These are phyloP conservation scores for Gynandropsis gynandra DNA, from an alignment of 345 rosid genomes.

Conservation along the genomic window DNA sequence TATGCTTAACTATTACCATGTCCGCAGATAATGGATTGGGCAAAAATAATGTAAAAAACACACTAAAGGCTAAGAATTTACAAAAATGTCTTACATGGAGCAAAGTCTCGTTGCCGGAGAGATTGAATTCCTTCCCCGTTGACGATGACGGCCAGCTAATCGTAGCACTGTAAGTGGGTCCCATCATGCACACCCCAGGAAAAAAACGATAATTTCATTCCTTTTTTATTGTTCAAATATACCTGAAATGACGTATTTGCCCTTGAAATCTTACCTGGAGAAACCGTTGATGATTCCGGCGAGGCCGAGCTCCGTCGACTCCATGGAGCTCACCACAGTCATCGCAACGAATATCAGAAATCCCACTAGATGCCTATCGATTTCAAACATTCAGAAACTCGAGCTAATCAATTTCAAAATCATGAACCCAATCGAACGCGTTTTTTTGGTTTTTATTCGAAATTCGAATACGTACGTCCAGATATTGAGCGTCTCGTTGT, in stretches of 20 bases:
- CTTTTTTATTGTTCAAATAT: not conserved
- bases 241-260: conserved; percentile 11
- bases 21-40: no score
- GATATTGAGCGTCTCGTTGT: conserved; percentile 89
- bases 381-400: not conserved
- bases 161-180: conserved; percentile 33
- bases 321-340: conserved; percentile 56
- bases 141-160: conserved; percentile 46
- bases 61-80: no score
- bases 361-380: conserved; percentile 65
- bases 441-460: no score
- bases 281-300: conserved; percentile 39
- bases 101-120: conserved; percentile 30
- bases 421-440: not conserved
- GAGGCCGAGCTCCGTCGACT: conserved; percentile 46
- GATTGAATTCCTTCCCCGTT: conserved; percentile 26
- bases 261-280: conserved; percentile 44
- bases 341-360: conserved; percentile 60
- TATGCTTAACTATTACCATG: no score
- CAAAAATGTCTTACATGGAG: conserved; percentile 29
- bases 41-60: no score
- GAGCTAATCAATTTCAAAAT: not conserved
- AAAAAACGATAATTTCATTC: conserved; percentile 7
- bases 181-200: conserved; percentile 6
- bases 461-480: conserved; percentile 65